These are phyloP conservation scores for Obelidium mucronatum DNA, from an alignment of 192 early-diverging fungal genomes.

Conservation along the genomic window DNA sequence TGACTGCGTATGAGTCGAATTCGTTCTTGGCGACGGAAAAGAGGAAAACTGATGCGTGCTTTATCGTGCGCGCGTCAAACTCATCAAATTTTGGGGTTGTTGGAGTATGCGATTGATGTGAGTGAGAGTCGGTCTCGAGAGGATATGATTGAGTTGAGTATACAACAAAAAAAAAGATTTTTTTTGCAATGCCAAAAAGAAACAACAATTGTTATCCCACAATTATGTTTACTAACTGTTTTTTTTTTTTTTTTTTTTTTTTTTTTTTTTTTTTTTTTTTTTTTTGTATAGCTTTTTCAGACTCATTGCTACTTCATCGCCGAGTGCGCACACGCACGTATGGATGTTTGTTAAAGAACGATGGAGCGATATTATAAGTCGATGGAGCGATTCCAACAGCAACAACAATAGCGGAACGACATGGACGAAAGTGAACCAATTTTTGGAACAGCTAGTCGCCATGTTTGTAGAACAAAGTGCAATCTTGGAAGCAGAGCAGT, in stretches of 20 bases:
- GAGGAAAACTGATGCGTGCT: slow-evolving; percentile 3
- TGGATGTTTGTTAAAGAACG: slow-evolving; percentile 46
- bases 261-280: no score
- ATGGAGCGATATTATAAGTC: slow-evolving; percentile 28
- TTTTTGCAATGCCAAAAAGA: no score
- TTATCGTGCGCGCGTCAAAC: neutral
- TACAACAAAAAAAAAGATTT: neutral
- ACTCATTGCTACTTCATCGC: no score
- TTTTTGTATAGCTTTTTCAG: no score
- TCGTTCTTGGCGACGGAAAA: slow-evolving; percentile 44
- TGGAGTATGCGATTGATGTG: neutral
- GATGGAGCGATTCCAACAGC: no score
- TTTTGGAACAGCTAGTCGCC: slow-evolving; percentile 35
- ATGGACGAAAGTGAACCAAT: slow-evolving; percentile 34
- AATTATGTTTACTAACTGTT: no score
- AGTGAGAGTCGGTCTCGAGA: neutral
- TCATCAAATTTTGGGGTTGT: slow-evolving; percentile 27
- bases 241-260: no score
- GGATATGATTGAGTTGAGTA: neutral
- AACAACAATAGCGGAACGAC: neutral
- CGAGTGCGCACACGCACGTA: slow-evolving; percentile 25
- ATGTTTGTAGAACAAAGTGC: slow-evolving; percentile 18
- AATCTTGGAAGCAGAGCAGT: slow-evolving; percentile 39
- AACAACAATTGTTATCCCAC: no score
- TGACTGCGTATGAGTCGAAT: neutral